These are phyloP conservation scores for Podospora comata DNA, from an alignment of 495 filamentous ascomycete species.

Conservation along the genomic window DNA sequence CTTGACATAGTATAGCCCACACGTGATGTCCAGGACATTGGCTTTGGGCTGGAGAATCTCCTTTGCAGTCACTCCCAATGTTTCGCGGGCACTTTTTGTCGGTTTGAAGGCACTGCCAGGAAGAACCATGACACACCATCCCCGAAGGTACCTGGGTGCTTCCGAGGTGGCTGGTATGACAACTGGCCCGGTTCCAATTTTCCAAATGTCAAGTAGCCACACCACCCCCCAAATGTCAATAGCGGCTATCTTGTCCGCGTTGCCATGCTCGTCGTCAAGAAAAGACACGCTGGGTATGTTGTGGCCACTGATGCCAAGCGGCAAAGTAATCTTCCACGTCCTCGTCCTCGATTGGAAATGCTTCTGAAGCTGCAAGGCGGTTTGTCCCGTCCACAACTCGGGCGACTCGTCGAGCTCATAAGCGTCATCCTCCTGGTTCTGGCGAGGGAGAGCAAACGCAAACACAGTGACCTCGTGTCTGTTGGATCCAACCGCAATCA, in stretches of 20 bases:
- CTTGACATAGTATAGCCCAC: conserved; percentile 29
- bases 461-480: conserved; percentile 63
- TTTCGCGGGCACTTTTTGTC: conserved; percentile 30
- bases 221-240: conserved; percentile 67
- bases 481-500: conserved; percentile 83
- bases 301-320: conserved; percentile 29
- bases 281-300: conserved; percentile 85
- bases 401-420: conserved; percentile 18
- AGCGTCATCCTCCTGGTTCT: conserved; percentile 10
- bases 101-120: conserved; percentile 42
- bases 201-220: conserved; percentile 66
- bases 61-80: conserved; percentile 30
- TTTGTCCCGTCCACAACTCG: conserved; percentile 16
- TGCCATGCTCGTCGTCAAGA: conserved; percentile 60
- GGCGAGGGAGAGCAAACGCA: conserved; percentile 62
- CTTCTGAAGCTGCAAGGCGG: conserved; percentile 27
- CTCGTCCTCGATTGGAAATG: conserved; percentile 35
- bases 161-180: neutral
- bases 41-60: conserved; percentile 18
- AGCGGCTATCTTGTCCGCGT: conserved; percentile 64
- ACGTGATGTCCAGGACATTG: conserved; percentile 27
- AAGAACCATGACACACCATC: conserved; percentile 50
- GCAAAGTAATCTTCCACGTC: conserved; percentile 43
- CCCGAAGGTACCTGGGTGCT: conserved; percentile 20
- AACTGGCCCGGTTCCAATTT: conserved; percentile 20